These are phyloP conservation scores for Hericium alpestre DNA, from an alignment of 768 basidiomycete genomes.

Conservation along the genomic window DNA sequence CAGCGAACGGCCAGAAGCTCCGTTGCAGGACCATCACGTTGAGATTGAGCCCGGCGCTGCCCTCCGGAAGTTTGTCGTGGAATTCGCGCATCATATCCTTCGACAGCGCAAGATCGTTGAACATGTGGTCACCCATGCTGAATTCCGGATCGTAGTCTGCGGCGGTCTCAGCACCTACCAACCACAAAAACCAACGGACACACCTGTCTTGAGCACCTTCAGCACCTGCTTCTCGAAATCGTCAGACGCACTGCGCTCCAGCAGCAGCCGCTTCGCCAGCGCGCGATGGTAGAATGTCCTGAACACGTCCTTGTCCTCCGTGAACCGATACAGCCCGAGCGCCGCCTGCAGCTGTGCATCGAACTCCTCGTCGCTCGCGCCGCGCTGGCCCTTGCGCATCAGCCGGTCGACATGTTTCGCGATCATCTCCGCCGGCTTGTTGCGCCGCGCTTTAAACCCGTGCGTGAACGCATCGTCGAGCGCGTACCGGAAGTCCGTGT, in stretches of 20 bases:
- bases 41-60: constrained; percentile 35
- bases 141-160: constrained; percentile 93
- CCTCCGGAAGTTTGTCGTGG: constrained; percentile 25
- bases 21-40: constrained; percentile 77
- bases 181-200: background rate
- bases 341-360: constrained; percentile 52
- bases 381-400: constrained; percentile 80
- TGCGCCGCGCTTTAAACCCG: constrained; percentile 66
- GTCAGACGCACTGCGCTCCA: constrained; percentile 77
- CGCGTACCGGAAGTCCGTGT: constrained; percentile 52
- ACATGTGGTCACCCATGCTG: constrained; percentile 90
- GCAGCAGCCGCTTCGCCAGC: constrained; percentile 75
- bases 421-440: constrained; percentile 87
- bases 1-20: constrained; percentile 79
- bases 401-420: constrained; percentile 83
- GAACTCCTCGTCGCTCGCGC: constrained; percentile 52
- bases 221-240: constrained; percentile 82
- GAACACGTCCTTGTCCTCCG: constrained; percentile 90
- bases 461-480: constrained; percentile 58
- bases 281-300: constrained; percentile 84
- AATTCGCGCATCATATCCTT: constrained; percentile 63
- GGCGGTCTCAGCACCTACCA: background rate
- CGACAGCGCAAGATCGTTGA: constrained; percentile 78
- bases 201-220: constrained; percentile 74
- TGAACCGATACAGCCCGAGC: constrained; percentile 72